These are phyloP conservation scores for Syzygium malaccense DNA, from an alignment of 441 rosid genomes.

Conservation along the genomic window DNA sequence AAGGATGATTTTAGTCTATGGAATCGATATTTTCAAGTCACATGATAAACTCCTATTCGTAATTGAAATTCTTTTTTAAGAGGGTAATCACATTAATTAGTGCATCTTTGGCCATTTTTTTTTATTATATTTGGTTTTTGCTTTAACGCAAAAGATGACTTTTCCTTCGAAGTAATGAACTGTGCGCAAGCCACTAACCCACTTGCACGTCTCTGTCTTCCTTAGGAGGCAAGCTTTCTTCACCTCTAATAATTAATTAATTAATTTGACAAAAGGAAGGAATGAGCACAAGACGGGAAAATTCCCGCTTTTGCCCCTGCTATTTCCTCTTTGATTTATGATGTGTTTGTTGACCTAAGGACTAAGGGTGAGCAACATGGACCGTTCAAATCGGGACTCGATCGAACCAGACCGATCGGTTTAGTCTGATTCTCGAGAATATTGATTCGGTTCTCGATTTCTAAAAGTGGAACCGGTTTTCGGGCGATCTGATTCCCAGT, in stretches of 20 bases:
- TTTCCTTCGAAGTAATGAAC: not conserved
- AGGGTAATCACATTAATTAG: not conserved
- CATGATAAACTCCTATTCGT: not conserved
- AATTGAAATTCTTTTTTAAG: not conserved
- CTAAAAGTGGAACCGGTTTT: too few species aligned
- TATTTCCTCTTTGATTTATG: not conserved
- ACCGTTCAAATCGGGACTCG: too few species aligned
- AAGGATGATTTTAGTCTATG: not conserved
- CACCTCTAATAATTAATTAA: not conserved
- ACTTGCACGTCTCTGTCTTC: not conserved
- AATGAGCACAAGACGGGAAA: not conserved
- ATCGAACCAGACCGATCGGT: too few species aligned
- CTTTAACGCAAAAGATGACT: not conserved
- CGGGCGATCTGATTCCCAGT: fast-evolving
- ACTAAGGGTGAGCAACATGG: too few species aligned
- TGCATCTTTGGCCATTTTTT: not conserved
- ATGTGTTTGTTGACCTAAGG: not conserved
- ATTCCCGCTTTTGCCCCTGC: not conserved
- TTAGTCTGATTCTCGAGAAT: too few species aligned
- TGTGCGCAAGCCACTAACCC: not conserved
- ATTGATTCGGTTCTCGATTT: fast-evolving
- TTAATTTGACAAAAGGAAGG: not conserved
- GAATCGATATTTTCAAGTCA: not conserved
- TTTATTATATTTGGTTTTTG: not conserved
- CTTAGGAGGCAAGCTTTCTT: not conserved